Conservation (phyloP, 352 stramenopile species). For the Pilasporangium apinafurcum region DNA sequence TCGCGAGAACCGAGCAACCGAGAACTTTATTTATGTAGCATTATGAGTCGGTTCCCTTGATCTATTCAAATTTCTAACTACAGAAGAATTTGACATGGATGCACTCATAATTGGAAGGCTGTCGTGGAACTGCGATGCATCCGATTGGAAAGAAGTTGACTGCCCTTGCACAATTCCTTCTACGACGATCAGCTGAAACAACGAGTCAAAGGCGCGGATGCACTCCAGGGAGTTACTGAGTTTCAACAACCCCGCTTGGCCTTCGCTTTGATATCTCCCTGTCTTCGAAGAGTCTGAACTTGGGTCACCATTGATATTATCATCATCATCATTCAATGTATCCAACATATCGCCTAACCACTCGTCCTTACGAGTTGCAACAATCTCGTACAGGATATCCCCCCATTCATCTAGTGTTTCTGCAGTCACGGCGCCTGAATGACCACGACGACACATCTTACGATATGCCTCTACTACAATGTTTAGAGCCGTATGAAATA, state of each 20-base stretch:
- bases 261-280: slow-evolving; percentile 10
- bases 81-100: too few species aligned
- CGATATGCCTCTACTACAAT: slow-evolving; percentile 46
- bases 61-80: too few species aligned
- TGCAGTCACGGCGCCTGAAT: not conserved
- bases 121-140: slow-evolving; percentile 19
- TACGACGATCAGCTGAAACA: slow-evolving; percentile 44
- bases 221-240: slow-evolving; percentile 21
- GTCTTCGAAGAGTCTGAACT: slow-evolving; percentile 24
- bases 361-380: slow-evolving; percentile 16
- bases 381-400: slow-evolving; percentile 20
- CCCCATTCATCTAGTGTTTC: slow-evolving; percentile 35
- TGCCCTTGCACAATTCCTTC: slow-evolving; percentile 15
- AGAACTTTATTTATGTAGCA: too few species aligned
- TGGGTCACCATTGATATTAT: slow-evolving; percentile 4
- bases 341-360: slow-evolving; percentile 26
- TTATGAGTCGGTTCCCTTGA: too few species aligned
- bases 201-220: slow-evolving; percentile 38
- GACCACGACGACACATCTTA: slow-evolving; percentile 18
- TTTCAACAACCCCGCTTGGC: slow-evolving; percentile 18
- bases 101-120: slow-evolving; percentile 25
- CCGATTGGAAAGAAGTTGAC: slow-evolving; percentile 15
- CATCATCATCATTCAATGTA: slow-evolving; percentile 2
- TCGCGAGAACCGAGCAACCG: too few species aligned
- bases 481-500: slow-evolving; percentile 26